Base-by-base conservation (phyloP, 306 rosid species). In the Sicyos baderoa region DNA sequence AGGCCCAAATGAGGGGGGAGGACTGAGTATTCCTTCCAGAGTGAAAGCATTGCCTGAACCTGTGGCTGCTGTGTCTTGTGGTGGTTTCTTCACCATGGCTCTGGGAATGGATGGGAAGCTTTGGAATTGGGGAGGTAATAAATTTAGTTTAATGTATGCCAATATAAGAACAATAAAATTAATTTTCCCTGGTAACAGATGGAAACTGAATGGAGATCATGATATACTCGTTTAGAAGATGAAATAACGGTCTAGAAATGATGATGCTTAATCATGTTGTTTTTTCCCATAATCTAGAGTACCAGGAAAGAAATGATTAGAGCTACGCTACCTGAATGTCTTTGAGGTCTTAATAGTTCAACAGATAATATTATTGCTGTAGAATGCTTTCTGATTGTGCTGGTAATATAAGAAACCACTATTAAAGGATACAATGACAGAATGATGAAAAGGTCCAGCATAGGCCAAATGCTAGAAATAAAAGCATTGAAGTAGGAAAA, bases 101-200 rank as follows among this genome's bases (percentile, higher is more conserved):
- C 82, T 93, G 70, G 86, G 88, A 14, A 82, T 79, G 79, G 82
- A 89, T 73, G 97, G 96, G 49, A 83, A 85, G 67, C 50, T 90
- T 56, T 89, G 96, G 97, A 93, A 86, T 82, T 90, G 96, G 96
- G 98, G 98, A 79, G 98, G 98, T 93, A 82, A 76, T 63, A 32
- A 42, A 17, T 19, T 42, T 21, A 65, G 9, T 22, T 44, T 18
- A 48, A 9, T 18, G 9, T 5, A 22, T 14, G 40, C 7, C 71
- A 10, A 21, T 25, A 65, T 65, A 45, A 65, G 70, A 54, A 27
- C 54, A 1, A 45, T 65, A 1, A 3, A 19, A 19, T 45, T 45
- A 65, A 65, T 7, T 65, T 42, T 45, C 40, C 18, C 54, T 45
- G 40, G 1, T 44, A 22, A 45, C 21, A 19, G 12, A 45, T 61